These are phyloP conservation scores for Chytridium lagenaria DNA, from an alignment of 371 early-diverging fungal species.

Conservation along the genomic window DNA sequence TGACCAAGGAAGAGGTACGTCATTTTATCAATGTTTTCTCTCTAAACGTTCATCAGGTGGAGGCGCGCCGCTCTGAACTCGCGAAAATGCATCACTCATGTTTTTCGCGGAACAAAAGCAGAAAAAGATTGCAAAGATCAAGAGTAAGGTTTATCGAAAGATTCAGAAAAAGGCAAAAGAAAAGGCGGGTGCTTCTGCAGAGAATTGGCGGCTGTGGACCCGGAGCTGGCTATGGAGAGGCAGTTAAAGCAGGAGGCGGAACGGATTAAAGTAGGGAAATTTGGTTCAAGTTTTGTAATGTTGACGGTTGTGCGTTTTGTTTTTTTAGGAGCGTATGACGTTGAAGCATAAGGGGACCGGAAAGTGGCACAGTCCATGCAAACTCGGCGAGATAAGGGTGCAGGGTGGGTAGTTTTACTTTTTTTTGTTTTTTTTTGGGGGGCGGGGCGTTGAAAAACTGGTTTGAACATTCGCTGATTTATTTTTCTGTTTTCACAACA, in stretches of 20 bases:
- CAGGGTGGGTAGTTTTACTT: conserved; percentile 7
- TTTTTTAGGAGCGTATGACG: conserved; percentile 83
- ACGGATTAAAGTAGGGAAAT: conserved; percentile 65
- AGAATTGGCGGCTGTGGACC: conserved; percentile 71
- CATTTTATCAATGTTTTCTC: conserved; percentile 8
- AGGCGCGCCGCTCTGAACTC: conserved; percentile 74
- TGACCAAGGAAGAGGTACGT: conserved; percentile 78
- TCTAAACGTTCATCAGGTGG: conserved; percentile 37
- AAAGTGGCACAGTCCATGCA: conserved; percentile 90
- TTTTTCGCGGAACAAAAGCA: conserved; percentile 91
- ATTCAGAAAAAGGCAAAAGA: conserved; percentile 76
- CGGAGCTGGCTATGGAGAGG: conserved; percentile 68
- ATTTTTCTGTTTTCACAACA: too few species aligned
- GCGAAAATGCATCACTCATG: conserved; percentile 88
- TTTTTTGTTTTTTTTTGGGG: conserved; percentile 21
- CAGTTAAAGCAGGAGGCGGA: conserved; percentile 70
- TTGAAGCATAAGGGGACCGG: conserved; percentile 91
- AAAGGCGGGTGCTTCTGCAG: conserved; percentile 45
- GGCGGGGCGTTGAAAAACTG: too few species aligned
- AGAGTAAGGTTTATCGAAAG: conserved; percentile 90
- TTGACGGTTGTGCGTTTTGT: neutral
- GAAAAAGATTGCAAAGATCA: conserved; percentile 94
- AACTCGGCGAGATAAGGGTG: conserved; percentile 68
- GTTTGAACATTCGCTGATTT: too few species aligned
- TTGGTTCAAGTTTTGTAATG: neutral